A percentile compares a stretch with the other conserved stretches of the same genome.
Conservation (phyloP, 371 early-diverging fungal genomes). For the Mortierella sp. region DNA sequence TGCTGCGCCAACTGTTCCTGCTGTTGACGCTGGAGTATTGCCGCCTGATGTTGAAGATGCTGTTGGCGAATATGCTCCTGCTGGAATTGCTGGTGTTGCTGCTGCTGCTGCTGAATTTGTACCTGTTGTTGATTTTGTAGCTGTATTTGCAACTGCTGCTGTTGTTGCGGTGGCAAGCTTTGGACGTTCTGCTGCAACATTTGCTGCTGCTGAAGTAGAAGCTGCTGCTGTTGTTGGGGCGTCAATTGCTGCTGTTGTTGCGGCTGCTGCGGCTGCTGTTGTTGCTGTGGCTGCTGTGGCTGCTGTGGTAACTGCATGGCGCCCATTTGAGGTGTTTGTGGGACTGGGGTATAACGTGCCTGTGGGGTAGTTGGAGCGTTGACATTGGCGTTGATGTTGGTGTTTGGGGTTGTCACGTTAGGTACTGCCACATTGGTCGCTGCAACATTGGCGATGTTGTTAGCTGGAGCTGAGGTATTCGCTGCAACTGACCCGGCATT, state of each 20-base stretch:
- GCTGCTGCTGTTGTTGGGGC: slow-evolving; percentile 42
- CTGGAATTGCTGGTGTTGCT: slow-evolving; percentile 31
- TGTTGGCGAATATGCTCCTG: slow-evolving; percentile 33
- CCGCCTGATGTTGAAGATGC: slow-evolving; percentile 45
- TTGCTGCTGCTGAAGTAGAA: slow-evolving; percentile 40
- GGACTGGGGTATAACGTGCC: slow-evolving; percentile 57
- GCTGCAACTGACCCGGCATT: not conserved
- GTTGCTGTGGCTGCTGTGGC: slow-evolving; percentile 24
- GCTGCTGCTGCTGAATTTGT: slow-evolving; percentile 47
- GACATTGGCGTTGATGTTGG: slow-evolving; percentile 14
- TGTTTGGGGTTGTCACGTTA: not conserved
- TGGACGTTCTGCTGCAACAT: slow-evolving; percentile 55
- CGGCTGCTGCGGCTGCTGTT: slow-evolving; percentile 23
- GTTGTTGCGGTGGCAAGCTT: slow-evolving; percentile 48
- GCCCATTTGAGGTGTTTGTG: slow-evolving; percentile 59
- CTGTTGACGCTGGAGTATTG: slow-evolving; percentile 57
- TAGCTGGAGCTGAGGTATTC: not conserved
- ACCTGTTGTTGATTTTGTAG: slow-evolving; percentile 36
- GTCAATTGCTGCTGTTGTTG: slow-evolving; percentile 39
- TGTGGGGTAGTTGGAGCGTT: slow-evolving; percentile 38
- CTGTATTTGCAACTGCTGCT: slow-evolving; percentile 44
- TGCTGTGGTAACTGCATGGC: slow-evolving; percentile 60
- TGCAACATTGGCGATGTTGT: not conserved
- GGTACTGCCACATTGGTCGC: not conserved
- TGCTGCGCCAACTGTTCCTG: slow-evolving; percentile 45